A percentile compares a stretch with the other conserved stretches of the same genome.
Evolutionary conservation across 2,329 filamentous ascomycete genomes (phyloP).

Genomic region (Ophiostoma sp.): DNA sequence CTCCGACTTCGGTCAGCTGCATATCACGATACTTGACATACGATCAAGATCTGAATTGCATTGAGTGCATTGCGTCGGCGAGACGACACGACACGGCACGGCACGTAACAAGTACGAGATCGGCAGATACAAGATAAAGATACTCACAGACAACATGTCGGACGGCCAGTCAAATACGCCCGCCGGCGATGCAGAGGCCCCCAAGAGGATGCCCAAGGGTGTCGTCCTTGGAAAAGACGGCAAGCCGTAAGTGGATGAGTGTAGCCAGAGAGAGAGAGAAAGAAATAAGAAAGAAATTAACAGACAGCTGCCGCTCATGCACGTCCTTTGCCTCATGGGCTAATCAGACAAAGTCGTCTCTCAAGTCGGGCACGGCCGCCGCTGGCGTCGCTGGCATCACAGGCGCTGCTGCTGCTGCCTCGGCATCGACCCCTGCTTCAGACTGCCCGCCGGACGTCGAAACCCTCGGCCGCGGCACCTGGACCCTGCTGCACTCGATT

Average conservation of each 20-base stretch:
- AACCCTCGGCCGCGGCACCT: constrained; percentile 75
- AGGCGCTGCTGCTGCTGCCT: constrained; percentile 30
- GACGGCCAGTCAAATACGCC: constrained; percentile 31
- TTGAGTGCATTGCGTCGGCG: neutral
- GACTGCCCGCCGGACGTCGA: constrained; percentile 93
- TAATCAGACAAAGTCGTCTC: constrained; percentile 45
- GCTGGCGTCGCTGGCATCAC: constrained; percentile 31
- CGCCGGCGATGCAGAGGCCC: constrained; percentile 31
- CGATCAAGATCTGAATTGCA: neutral
- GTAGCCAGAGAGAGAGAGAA: constrained; percentile 63
- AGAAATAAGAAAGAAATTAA: constrained; percentile 48
- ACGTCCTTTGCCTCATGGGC: constrained; percentile 62
- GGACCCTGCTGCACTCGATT: constrained; percentile 90
- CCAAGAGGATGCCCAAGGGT: constrained; percentile 61
- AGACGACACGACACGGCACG: neutral
- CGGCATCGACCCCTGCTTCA: constrained; percentile 38
- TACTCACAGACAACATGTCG: constrained; percentile 14
- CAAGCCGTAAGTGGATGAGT: constrained; percentile 57
- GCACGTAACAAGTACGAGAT: neutral
- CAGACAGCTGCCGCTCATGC: constrained; percentile 64
- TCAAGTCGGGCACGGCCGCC: constrained; percentile 34
- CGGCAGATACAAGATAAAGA: neutral
- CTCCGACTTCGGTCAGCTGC: constrained; percentile 10
- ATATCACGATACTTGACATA: neutral
- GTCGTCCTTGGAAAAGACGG: constrained; percentile 73